phyloP scores from a whole-genome alignment of 1,284 basidiomycete species.

The Trametes hirsuta region DNA sequence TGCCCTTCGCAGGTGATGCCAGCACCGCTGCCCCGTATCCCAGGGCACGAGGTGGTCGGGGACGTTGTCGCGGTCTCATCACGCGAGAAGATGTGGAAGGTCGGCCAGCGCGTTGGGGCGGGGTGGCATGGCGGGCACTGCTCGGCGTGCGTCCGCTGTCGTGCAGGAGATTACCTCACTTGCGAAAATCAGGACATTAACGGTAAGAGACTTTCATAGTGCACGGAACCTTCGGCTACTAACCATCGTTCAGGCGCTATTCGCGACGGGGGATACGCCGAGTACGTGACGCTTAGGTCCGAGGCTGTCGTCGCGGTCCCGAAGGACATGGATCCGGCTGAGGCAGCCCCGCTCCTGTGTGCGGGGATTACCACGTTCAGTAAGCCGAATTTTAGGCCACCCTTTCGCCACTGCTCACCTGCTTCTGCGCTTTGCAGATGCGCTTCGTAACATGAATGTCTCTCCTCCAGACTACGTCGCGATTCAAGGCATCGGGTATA shows the following conservation, averaged over 20 bases:
- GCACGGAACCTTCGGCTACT: constrained; percentile 7
- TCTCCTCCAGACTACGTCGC: constrained; percentile 34
- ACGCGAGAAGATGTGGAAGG: constrained; percentile 22
- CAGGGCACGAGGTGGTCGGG: constrained; percentile 34
- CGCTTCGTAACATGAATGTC: constrained; percentile 30
- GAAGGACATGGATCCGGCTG: constrained; percentile 62
- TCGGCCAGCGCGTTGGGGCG: constrained; percentile 34
- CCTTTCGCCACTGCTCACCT: no score
- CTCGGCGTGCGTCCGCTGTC: constrained; percentile 26
- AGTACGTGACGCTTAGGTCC: constrained; percentile 29
- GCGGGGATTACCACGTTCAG: constrained; percentile 48
- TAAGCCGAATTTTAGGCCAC: constrained; percentile 1
- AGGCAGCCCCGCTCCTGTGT: constrained; percentile 84
- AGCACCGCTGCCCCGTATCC: constrained; percentile 24
- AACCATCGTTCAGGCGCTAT: constrained; percentile 18
- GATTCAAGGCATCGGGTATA: constrained; percentile 38
- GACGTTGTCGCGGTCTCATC: constrained; percentile 29
- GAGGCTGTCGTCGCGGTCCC: constrained; percentile 73
- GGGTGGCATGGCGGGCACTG: constrained; percentile 35
- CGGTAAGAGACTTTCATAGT: constrained; percentile 36
- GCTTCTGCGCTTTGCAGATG: constrained; percentile 13
- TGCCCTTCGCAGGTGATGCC: constrained; percentile 24
- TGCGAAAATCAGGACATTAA: constrained; percentile 32
- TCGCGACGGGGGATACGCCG: constrained; percentile 24
- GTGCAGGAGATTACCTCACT: constrained; percentile 24